Base-by-base conservation (phyloP, 1,139 yeast genomes). In the Candida sp. region DNA sequence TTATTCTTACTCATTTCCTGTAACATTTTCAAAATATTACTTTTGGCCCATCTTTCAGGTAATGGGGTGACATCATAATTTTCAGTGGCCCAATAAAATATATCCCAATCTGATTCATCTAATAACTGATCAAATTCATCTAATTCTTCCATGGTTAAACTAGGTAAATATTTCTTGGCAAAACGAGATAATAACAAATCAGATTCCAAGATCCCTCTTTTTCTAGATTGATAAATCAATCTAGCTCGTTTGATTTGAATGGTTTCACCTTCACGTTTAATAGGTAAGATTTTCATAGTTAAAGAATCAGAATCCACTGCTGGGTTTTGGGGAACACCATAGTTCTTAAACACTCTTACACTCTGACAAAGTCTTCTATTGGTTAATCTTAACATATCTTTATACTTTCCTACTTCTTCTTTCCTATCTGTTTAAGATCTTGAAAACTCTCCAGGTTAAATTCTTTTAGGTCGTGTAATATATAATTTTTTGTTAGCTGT, bases 81-180 rank as follows among this genome's bases (percentile, higher is more conserved):
- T 54, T 79, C 78, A 5, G 97, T 89, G 22, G 96, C 97, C 98
- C 99, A 93, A 68, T 93, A 93, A 65, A 89, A 95, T 50, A 93
- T 91, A 61, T 93, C 99, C 99, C 99, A 95, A 63, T 93, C 99
- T 12, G 93, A 81, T 65, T 91, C 96, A 62, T 95, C 96, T 60
- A 93, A 74, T 46, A 93, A 68, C 51, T 75, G 64, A 59, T 93
- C 98, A 63, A 88, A 93, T 64, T 93, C 98, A 44, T 83, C 85
- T 50, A 95, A 70, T 63, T 89, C 87, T 44, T 73, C 84, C 49
- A 71, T 64, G n/a, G 74, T 70, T 73, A 93, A 78, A 0, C 61
- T 56, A 34, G 75, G 64, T 54, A 93, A 71, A 56, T 87, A 78
- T 57, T 78, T 78, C 56, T 89, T 82, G 30, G 98, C 96, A 66